Base-by-base conservation (phyloP, 805 yeast genomes). In the Myxozyma monticola region DNA sequence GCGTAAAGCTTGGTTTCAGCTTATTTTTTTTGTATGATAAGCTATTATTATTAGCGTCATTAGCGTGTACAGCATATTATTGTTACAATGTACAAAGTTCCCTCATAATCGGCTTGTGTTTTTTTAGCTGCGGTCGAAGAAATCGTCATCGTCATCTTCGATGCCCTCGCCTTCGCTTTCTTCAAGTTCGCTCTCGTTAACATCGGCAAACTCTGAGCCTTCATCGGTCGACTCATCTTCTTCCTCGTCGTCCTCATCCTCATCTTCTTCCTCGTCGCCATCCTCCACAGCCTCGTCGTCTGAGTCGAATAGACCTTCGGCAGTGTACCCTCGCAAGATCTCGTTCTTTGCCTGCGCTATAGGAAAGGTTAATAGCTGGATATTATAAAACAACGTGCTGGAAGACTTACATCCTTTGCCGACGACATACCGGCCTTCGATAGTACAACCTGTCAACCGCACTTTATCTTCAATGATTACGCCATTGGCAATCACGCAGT, bases 401-500 rank as follows among this genome's bases (percentile, higher is more conserved):
- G 52, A 62, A 35, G 59, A 41, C 61, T 58, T 51, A 61, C 61
- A 71, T 45, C 83, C 81, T 60, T 78, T 71, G 2, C 78, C 74
- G 20, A 93, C 90, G 17, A 73, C 74, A 65, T 83, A 88, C 0
- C 81, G 74, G 8, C 95, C 87, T 67, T 90, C 98, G 22, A 93
- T 84, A 56, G 86, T 83, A 74, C 96, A 91, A 60, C 84, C 84
- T 12, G 82, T 79, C 56, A 93, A 76, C 64, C 77, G 81, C 37
- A 80, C 73, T 67, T 84, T 87, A 47, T 75, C 63, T 28, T 80
- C 83, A 25, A 93, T 75, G n/a, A 69, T 70, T 1, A 84, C 90
- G 41, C 72, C 71, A 36, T 74, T 71, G 14, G 98, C 99, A 44
- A 93, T 73, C 17, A 91, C 83, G 70, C 95, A 88, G 70, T 91